Evolutionary conservation across 495 filamentous ascomycete genomes (phyloP).

Genomic region (Cercophora samala): DNA sequence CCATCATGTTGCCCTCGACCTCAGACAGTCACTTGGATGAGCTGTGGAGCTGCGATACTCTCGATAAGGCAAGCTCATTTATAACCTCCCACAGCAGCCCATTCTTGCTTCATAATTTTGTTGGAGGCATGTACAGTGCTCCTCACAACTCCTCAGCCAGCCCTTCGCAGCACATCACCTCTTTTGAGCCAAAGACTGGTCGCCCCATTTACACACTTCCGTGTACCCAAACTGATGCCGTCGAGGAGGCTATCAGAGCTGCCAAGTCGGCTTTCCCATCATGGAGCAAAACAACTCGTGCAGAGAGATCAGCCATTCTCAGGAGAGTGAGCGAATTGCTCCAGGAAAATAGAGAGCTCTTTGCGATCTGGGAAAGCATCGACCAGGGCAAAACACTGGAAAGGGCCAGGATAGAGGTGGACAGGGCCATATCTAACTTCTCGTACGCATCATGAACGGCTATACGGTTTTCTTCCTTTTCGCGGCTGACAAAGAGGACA

Average conservation of each 20-base stretch:
- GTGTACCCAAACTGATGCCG: constrained; percentile 14
- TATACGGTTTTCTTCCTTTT: not conserved
- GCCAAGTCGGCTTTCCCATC: constrained; percentile 25
- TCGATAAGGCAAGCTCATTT: constrained; percentile 19
- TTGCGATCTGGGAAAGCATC: constrained; percentile 35
- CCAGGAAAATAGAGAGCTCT: constrained; percentile 23
- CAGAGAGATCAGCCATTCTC: constrained; percentile 22
- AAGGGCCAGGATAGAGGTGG: constrained; percentile 27
- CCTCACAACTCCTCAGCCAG: not conserved
- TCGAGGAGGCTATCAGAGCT: constrained; percentile 20
- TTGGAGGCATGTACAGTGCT: constrained; percentile 13
- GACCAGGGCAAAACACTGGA: constrained; percentile 33
- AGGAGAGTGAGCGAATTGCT: constrained; percentile 25
- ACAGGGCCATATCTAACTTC: constrained; percentile 30
- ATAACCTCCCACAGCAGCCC: constrained; percentile 5
- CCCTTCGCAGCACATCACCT: constrained; percentile 13
- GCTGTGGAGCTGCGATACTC: constrained; percentile 20
- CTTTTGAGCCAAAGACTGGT: constrained; percentile 27
- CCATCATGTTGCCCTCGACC: not conserved
- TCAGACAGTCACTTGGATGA: not conserved
- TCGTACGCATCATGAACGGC: constrained; percentile 12
- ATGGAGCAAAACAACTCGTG: constrained; percentile 28
- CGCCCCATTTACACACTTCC: constrained; percentile 18
- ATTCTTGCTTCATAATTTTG: constrained; percentile 18
- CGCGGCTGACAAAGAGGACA: not conserved